Base-by-base conservation (phyloP, 1,284 basidiomycete genomes). In the Ustilago crameri region DNA sequence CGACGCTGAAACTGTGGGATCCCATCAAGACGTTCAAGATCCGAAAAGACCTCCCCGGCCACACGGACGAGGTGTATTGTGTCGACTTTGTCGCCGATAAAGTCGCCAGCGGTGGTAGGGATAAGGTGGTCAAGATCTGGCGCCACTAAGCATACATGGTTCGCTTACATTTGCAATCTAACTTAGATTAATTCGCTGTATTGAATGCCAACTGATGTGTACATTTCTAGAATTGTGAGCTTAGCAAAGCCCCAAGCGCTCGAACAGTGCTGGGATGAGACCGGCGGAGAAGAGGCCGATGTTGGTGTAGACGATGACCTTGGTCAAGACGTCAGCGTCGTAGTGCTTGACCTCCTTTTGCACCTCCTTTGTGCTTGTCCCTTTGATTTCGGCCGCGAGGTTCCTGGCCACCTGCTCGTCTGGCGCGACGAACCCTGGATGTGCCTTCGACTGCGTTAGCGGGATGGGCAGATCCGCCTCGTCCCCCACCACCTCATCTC, bases 1-100 rank as follows among this genome's bases (percentile, higher is more conserved):
- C 91, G 52, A 98, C 95, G 1, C 85, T 98, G 58, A 82, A 82
- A 47, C 62, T 82, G 26, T 82, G 81, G 81, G 79, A 80, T 44
- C 69, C 69, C 2, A 49, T 82, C 49, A 67, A 68, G 42, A 78
- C 75, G 47, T 79, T 64, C 63, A 98, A 98, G 87, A 90, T 98
- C 73, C 91, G 93, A 79, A 90, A 89, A 3, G 95, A 98, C 83
- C 87, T 98, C 23, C 93, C 95, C 0, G 96, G 95, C 3, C 96
- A 98, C 82, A 92, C 91, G 0, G 95, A 98, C 80, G 96, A 98
- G 84, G 95, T 98, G 24, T 98, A 98, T 85, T 98, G 95, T 80
- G 95, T 98, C 20, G 80, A 81, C 50, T 82, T 79, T 48, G 74
- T 78, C 14, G 95, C 94, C 1, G 95, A 98, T 85, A 98, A 98